Evolutionary conservation across 192 early-diverging fungal genomes (phyloP), one percentile per base, ranked within the genome.

Genomic region (Gamsiella multidivaricata): DNA sequence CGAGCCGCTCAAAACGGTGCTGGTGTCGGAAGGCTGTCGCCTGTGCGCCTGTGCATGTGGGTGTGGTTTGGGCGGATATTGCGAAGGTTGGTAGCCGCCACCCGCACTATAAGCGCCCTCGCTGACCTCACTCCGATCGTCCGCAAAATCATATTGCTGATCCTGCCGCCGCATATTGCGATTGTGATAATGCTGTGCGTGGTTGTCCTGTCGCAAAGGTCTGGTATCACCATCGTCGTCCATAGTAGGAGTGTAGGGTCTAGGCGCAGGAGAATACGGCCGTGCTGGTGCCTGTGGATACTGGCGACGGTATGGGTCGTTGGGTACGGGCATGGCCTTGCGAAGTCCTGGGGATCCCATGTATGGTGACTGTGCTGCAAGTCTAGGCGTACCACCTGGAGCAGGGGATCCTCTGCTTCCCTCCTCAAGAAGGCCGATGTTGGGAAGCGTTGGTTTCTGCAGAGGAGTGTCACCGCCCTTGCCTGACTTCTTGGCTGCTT

Each of bases 391-490:
- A 11, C 49, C 63, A 22, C 55, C 50, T 26, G 69, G 67, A 22
- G 15, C 34, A 23, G 69, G 69, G 8, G 70, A 59, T 39, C 26
- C 55, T 28, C 74, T 41, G 22, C 54, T 49, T 15, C 71, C 74
- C 47, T 78, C 65, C 14, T 78, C 66, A 61, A 78, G 39, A 15
- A 78, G 22, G 20, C 43, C 58, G n/a, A 82, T 65, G 34, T 82
- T 70, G 52, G 81, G 81, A 1, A 82, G 32, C 0, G 81, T 82
- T 23, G 81, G 69, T 42, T 82, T 61, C 25, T 56, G 65, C 28
- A 55, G 81, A 3, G 61, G 53, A 17, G 60, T 58, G 1, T 79
- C 63, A 9, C 64, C 72, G 15, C 54, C 61, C 12, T 62, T 62
- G 23, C 71, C 81, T 3, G 31, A 36, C 53, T 60, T 61, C 34